Base-by-base conservation (phyloP, 2,329 filamentous ascomycete genomes). In the Cryphonectria carpinicola region DNA sequence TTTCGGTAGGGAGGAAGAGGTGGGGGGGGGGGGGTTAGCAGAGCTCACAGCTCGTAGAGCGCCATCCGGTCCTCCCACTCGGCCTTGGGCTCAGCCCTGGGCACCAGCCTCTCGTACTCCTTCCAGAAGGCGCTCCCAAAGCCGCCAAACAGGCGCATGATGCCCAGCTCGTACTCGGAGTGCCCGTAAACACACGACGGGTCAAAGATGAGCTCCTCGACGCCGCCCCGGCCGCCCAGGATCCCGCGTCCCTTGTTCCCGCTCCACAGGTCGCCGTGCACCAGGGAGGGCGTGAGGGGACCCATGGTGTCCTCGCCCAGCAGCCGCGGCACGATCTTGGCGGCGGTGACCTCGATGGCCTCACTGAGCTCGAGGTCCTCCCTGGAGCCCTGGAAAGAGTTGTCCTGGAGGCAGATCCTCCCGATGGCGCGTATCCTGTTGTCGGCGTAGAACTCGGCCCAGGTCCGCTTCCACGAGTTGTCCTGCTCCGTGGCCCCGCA, bases 71-170 rank as follows among this genome's bases (percentile, higher is more conserved):
- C 95, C n/a, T 92, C 90, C 84, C 93, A 97, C 83, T 98, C 95
- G 14, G 87, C 89, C 14, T 84, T 86, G 0, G 95, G 95, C 78
- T 97, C 93, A 11, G 92, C 90, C 82, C 92, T 97, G 0, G 92
- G 92, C 63, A 95, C 89, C 35, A 94, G 77, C 54, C 83, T 79
- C 78, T 93, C 88, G 79, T 98, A 98, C 78, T 96, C 93, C 43
- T 86, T 86, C 85, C 92, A 90, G 76, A 97, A 97, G 0, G 77
- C 80, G 0, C 80, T 76, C 0, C 90, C 90, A 80, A 97, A 97
- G 0, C 95, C 95, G 0, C 95, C 95, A 85, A 98, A 98, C 94
- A 98, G 97, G 66, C 87, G 88, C 94, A 98, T 98, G 74, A 97
- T 97, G 0, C 95, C 95, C 67, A 97, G 83, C 75, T 98, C 95